A percentile compares a stretch with the other conserved stretches of the same genome.
These are phyloP conservation scores for Diplodia seriata DNA, from an alignment of 2,329 filamentous ascomycete species.

Conservation along the genomic window DNA sequence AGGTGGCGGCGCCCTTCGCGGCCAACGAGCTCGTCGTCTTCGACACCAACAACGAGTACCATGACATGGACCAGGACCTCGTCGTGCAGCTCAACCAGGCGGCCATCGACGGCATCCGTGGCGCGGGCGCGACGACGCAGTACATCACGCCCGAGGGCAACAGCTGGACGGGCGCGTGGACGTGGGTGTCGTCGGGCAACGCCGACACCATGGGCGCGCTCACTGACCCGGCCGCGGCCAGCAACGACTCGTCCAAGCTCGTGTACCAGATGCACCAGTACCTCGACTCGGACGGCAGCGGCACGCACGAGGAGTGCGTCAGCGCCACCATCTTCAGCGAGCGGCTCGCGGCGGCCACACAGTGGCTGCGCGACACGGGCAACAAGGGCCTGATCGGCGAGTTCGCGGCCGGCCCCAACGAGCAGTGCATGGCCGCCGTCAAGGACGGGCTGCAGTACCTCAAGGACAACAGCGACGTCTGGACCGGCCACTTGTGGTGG, in stretches of 20 bases:
- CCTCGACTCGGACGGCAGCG: conserved; percentile 63
- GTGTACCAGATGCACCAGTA: conserved; percentile 70
- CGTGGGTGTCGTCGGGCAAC: conserved; percentile 59
- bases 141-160: conserved; percentile 68
- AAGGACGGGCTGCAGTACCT: conserved; percentile 59
- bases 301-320: conserved; percentile 60
- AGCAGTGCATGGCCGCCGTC: conserved; percentile 58
- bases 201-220: conserved; percentile 54
- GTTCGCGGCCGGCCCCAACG: conserved; percentile 61
- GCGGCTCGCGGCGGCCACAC: conserved; percentile 58
- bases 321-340: conserved; percentile 61
- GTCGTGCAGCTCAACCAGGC: conserved; percentile 58
- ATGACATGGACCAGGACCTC: conserved; percentile 53
- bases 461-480: conserved; percentile 58
- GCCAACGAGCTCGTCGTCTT: conserved; percentile 54
- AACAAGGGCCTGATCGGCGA: conserved; percentile 63
- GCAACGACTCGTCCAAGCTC: conserved; percentile 50
- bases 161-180: conserved; percentile 55
- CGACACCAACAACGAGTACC: conserved; percentile 58
- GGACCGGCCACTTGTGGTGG: conserved; percentile 63
- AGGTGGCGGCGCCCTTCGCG: conserved; percentile 49
- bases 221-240: conserved; percentile 55
- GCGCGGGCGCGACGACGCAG: conserved; percentile 55
- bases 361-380: conserved; percentile 61
- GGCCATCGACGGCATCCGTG: conserved; percentile 55